A percentile compares a stretch with the other conserved stretches of the same genome.
These are phyloP conservation scores for Avicennia marina DNA, from an alignment of 257 asterid genomes.

Conservation along the genomic window DNA sequence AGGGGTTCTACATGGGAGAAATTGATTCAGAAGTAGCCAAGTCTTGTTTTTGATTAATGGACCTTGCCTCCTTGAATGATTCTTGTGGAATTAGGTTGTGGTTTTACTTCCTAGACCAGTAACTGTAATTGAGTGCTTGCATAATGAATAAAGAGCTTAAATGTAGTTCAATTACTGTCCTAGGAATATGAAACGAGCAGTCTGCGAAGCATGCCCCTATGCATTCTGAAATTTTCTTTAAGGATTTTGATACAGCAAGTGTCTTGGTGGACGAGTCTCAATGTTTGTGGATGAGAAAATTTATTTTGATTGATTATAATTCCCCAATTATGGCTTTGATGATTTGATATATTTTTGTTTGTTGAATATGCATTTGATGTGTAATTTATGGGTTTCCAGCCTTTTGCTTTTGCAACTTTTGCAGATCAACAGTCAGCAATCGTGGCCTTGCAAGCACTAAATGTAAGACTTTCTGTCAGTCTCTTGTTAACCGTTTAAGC, in stretches of 20 bases:
- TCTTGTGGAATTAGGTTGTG: neutral
- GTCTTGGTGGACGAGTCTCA: no score
- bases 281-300: no score
- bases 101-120: neutral
- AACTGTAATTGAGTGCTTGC: neutral
- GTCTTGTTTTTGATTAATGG: no score
- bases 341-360: neutral
- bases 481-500: neutral
- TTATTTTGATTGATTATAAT: neutral
- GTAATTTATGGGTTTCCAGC: constrained; percentile 43
- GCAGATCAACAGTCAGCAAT: constrained; percentile 87
- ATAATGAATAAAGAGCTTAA: no score
- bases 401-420: constrained; percentile 97
- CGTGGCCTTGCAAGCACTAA: constrained; percentile 77
- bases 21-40: no score
- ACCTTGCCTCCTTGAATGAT: neutral
- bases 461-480: constrained; percentile 53
- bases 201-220: no score
- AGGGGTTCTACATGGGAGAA: no score
- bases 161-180: no score
- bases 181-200: no score
- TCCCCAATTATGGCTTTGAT: neutral
- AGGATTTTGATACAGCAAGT: no score
- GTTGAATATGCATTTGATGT: constrained; percentile 14
- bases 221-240: no score